Base-by-base conservation (phyloP, 371 early-diverging fungal genomes). In the Rhizopus delemar region DNA sequence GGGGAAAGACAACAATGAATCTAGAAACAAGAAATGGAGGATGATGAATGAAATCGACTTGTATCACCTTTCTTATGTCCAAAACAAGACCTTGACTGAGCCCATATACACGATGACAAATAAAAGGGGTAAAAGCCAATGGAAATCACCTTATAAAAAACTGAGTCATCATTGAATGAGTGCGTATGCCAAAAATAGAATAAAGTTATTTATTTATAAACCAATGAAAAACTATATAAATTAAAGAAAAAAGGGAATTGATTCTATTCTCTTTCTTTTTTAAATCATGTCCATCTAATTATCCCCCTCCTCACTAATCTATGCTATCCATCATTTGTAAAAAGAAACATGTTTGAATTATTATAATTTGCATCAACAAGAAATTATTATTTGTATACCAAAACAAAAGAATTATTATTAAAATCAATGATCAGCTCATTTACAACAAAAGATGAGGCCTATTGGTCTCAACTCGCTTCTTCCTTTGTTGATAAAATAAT, bases 391-490 rank as follows among this genome's bases (percentile, higher is more conserved):
- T 43, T 43, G 0, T 13, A 43, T 43, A 5, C 39, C 12, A 39
- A 2, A 7, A 15, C n/a, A 43, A 1, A 43, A 43, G 15, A 43
- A n/a, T 22, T 22, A 43, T 43, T 13, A 43, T 5, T 43, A 43
- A 43, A 13, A n/a, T 8, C 8, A 8, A 43, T 13, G 5, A 43
- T 5, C 13, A 43, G 2, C 13, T 13, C 43, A 6, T 2, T 6
- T 11, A 11, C 43, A n/a, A 56, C 53, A 12, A 57, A 60, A 56
- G 56, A 66, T 50, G 55, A 63, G 54, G 56, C 63, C 53, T 70
- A 70, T 49, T 74, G 71, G 71, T 62, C 70, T 46, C 59, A 68
- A 49, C 58, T 74, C 38, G 56, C 68, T 36, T 34, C 66, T n/a
- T 28, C 71, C 51, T 66, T 74, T 68, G 63, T 74, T 46, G 74